Evolutionary conservation across 31 red algal genomes (phyloP), one percentile per base, ranked within the genome.

Genomic region (Asparagopsis taxiformis): DNA sequence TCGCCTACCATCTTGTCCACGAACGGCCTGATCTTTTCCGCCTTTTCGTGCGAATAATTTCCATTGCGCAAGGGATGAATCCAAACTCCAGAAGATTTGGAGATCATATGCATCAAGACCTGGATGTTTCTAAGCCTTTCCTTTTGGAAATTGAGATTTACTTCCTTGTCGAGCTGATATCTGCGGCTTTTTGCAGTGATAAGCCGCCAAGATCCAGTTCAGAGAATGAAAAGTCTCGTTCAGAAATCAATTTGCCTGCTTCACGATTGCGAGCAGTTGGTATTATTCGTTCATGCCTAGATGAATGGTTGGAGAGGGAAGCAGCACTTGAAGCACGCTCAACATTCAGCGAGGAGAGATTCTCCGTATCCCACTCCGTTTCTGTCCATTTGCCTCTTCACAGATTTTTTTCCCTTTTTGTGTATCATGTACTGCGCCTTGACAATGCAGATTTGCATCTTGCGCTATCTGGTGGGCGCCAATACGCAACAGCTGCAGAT

Each of bases 311-410:
- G 23, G 65, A 72, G 6, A 25, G 83, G 41, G 91, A 94, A 64
- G 70, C 70, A 46, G 62, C 55, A 30, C 65, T 75, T 24, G 79
- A 86, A 58, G 77, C 69, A 15, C 54, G 74, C 22, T 73, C 63
- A 1, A 65, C 72, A 4, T 80, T 64, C 50, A 41, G 22, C 16
- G 75, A 62, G 29, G 75, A 82, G 35, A 36, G 34, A 20, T 81
- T 82, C 31, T 72, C 77, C 34, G 55, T 81, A 37, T 56, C 65
- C 3, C 79, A 85, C 23, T 58, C 79, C 5, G 48, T 90, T 19
- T 88, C 86, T 8, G 19, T 96, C 35, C 85, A 96, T 71, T 62
- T 87, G 68, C 93, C 93, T 11, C 75, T 96, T 23, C 93, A 96
- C 49, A 29, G 93, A 30, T 41, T 96, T 5, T 73, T 90, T 39